phyloP scores from a whole-genome alignment of 495 filamentous ascomycete species.

The Penicillium herquei region DNA sequence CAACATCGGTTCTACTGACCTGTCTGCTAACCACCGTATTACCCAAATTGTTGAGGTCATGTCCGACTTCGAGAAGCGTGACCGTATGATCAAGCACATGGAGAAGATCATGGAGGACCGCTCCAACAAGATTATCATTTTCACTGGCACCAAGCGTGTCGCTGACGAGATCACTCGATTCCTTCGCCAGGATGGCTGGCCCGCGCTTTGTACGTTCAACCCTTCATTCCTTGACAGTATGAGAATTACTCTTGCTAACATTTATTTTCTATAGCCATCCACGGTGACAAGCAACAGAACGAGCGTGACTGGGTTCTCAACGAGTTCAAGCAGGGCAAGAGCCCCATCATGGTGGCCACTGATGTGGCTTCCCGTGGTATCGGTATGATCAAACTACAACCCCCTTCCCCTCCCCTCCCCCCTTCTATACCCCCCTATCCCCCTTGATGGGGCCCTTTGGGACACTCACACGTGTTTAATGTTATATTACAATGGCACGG shows the following conservation, averaged over 20 bases:
- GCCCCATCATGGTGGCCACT: conserved; percentile 88
- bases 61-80: conserved; percentile 95
- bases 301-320: conserved; percentile 99
- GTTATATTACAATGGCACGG: conserved; percentile 65
- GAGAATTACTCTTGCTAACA: conserved; percentile 43
- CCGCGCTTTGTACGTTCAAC: conserved; percentile 79
- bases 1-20: conserved; percentile 95
- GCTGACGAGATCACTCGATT: conserved; percentile 98
- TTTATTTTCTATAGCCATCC: conserved; percentile 65
- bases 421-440: conserved; percentile 22
- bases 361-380: conserved; percentile 97
- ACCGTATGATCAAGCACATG: conserved; percentile 94
- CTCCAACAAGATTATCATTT: conserved; percentile 89
- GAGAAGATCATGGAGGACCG: conserved; percentile 98
- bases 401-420: conserved; percentile 46
- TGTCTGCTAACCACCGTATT: conserved; percentile 98
- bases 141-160: conserved; percentile 97
- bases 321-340: conserved; percentile 96
- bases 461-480: conserved; percentile 49
- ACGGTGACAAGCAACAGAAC: conserved; percentile 99
- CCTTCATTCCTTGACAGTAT: not conserved
- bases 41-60: conserved; percentile 96
- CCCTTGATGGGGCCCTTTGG: conserved; percentile 29
- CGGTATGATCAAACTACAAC: conserved; percentile 84
- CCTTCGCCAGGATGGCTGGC: conserved; percentile 98